A percentile compares a stretch with the other conserved stretches of the same genome.
Evolutionary conservation across 1,139 yeast genomes (phyloP).

Genomic region (Yamadazyma siamensis): DNA sequence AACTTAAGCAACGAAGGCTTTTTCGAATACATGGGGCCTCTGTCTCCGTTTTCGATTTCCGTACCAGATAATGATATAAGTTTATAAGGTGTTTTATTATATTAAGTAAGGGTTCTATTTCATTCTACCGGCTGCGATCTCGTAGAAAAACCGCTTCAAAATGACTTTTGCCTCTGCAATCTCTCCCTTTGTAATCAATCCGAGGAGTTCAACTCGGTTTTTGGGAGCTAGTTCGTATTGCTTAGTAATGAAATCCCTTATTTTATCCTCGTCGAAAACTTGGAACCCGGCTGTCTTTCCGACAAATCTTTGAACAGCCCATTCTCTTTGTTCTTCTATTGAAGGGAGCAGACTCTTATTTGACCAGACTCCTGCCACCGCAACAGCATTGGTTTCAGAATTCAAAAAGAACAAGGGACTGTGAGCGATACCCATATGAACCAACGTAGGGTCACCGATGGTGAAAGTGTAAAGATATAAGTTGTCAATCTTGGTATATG

Average conservation of each 20-base stretch:
- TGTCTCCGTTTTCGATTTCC: too few relatives aligned
- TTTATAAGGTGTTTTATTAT: too few relatives aligned
- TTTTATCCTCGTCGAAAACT: slow-evolving; percentile 2
- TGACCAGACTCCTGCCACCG: slow-evolving; percentile 48
- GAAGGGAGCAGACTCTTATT: slow-evolving; percentile 25
- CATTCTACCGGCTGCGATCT: neutral
- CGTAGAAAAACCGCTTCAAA: neutral
- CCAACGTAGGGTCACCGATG: slow-evolving; percentile 41
- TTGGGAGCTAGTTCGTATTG: slow-evolving; percentile 1
- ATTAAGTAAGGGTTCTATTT: too few relatives aligned
- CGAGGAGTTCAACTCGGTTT: neutral
- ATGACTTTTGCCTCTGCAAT: neutral
- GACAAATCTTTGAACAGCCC: slow-evolving; percentile 23
- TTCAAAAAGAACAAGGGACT: slow-evolving; percentile 40
- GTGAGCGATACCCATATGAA: slow-evolving; percentile 36
- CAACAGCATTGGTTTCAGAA: slow-evolving; percentile 42
- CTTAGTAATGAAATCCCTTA: slow-evolving; percentile 1
- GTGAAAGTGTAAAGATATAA: slow-evolving; percentile 37
- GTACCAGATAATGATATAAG: too few relatives aligned
- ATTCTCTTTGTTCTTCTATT: slow-evolving; percentile 24
- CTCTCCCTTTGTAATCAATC: neutral
- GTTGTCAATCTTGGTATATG: slow-evolving; percentile 21
- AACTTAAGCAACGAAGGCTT: too few relatives aligned
- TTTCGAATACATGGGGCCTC: too few relatives aligned
- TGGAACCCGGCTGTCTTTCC: slow-evolving; percentile 1